Base-by-base conservation (phyloP, 2,329 filamentous ascomycete genomes). In the Aspergillus costaricaensis region DNA sequence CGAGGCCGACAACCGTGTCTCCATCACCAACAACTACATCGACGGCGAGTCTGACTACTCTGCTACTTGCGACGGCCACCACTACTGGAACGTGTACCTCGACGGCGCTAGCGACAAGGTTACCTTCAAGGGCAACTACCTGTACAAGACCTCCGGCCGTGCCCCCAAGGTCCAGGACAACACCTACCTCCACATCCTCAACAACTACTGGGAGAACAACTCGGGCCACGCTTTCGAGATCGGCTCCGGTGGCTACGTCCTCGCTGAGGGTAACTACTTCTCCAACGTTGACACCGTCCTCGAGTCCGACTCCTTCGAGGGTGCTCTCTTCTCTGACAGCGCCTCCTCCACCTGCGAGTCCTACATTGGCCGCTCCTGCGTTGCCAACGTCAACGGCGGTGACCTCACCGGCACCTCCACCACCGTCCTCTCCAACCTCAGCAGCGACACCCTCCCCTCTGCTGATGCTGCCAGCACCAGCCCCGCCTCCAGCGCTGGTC, bases 71-170 rank as follows among this genome's bases (percentile, higher is more conserved):
- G 77, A 87, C 68, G 78, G 76, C 27, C 79, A 84, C 72, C 84
- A 86, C 75, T 86, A 87, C 80, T 87, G 85, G 85, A 80, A 75
- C 36, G 71, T 86, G 63, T 85, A 85, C 76, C 78, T 87, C 52
- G 81, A 79, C 43, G 85, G 86, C n/a, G 78, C 79, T 59, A 79
- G 74, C 70, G 85, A 88, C 69, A 68, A 82, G 62, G 77, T 87
- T 68, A 87, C 85, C 63, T 68, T 87, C 70, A 83, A 85, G 77
- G 79, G 79, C 65, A 87, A 87, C 80, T 86, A 86, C 76, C 77
- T 87, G 69, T 82, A 86, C 79, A 79, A 85, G 73, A 82, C 81
- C 52, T 82, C 79, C 12, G 85, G 85, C 59, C 84, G 85, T 56
- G 76, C 77, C 12, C 85, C 85, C 66, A 86, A 87, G 77, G 77